phyloP scores from a whole-genome alignment of 768 basidiomycete species.

The Boletus vinaceobasis region DNA sequence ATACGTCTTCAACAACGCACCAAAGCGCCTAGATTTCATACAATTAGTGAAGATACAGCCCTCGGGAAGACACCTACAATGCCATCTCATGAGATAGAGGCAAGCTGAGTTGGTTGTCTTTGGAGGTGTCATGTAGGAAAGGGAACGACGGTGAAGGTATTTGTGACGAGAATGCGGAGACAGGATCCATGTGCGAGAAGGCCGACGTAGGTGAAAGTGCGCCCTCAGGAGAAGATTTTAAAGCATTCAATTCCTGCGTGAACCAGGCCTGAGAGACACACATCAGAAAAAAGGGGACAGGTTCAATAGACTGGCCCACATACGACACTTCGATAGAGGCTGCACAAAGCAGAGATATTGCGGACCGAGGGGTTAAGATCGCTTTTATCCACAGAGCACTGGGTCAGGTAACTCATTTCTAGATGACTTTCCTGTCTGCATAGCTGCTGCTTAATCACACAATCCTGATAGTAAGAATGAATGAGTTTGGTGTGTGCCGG shows the following conservation, averaged over 20 bases:
- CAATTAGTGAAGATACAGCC: conserved; percentile 1
- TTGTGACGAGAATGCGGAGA: conserved; percentile 41
- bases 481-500: not conserved
- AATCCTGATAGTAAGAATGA: conserved; percentile 33
- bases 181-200: conserved; percentile 43
- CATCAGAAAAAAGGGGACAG: conserved; percentile 7
- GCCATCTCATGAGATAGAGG: conserved; percentile 88
- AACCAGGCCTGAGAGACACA: conserved; percentile 71
- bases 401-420: conserved; percentile 64
- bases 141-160: conserved; percentile 46
- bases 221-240: conserved; percentile 59
- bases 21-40: conserved; percentile 67
- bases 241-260: conserved; percentile 58
- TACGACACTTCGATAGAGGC: conserved; percentile 84
- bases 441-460: conserved; percentile 48
- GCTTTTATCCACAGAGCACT: conserved; percentile 48
- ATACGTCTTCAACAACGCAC: conserved; percentile 87
- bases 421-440: conserved; percentile 77
- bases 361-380: conserved; percentile 71
- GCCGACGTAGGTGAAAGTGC: conserved; percentile 49
- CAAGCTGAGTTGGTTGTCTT: conserved; percentile 55
- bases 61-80: conserved; percentile 51
- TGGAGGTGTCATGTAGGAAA: conserved; percentile 33
- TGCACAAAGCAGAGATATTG: conserved; percentile 71
- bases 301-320: conserved; percentile 27